Evolutionary conservation across 2,329 filamentous ascomycete species (phyloP).

Genomic region (Xylaria digitata): DNA sequence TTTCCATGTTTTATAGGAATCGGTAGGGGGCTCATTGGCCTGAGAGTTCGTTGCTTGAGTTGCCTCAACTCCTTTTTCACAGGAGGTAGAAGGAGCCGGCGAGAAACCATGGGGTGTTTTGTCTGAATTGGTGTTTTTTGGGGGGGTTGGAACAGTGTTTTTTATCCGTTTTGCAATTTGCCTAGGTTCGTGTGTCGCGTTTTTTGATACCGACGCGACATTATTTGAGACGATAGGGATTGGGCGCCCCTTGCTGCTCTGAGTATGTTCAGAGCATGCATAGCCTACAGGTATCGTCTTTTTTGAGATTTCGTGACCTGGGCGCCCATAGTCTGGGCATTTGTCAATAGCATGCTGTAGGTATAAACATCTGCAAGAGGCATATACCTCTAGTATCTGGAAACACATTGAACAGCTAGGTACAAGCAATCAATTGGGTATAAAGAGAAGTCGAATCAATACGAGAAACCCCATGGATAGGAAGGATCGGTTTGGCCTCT

Average conservation of each 20-base stretch:
- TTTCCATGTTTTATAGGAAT: background rate
- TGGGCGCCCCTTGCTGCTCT: too few species aligned
- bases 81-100: too few species aligned
- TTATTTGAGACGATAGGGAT: background rate
- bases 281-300: conserved; percentile 17
- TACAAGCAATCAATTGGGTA: too few species aligned
- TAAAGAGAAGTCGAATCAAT: too few species aligned
- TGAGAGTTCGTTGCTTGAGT: background rate
- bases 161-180: background rate
- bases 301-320: conserved; percentile 1
- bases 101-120: background rate
- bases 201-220: background rate
- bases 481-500: too few species aligned
- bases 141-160: background rate
- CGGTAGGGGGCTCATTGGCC: background rate
- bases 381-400: conserved; percentile 21
- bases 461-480: too few species aligned
- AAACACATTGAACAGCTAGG: conserved; percentile 16
- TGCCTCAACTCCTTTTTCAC: background rate
- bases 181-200: background rate
- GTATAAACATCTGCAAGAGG: conserved; percentile 18
- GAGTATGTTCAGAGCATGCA: background rate
- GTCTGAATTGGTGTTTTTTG: background rate
- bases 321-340: conserved; percentile 7
- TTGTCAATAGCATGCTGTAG: conserved; percentile 9